Evolutionary conservation across 805 yeast species (phyloP).

Genomic region (Schwanniomyces pseudopolymorphus): DNA sequence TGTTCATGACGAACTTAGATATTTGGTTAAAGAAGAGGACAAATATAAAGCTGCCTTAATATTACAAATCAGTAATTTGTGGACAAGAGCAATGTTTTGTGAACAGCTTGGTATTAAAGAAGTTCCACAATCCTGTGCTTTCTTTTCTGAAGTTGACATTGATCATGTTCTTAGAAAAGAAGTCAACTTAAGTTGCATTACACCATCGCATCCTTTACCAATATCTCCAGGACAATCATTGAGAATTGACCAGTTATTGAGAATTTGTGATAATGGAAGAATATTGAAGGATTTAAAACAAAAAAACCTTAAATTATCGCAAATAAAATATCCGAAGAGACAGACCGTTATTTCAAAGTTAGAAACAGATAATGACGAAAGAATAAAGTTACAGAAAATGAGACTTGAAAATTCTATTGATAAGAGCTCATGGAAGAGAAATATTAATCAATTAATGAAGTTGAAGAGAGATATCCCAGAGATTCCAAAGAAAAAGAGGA

Average conservation of each 20-base stretch:
- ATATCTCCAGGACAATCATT: constrained; percentile 80
- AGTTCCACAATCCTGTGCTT: constrained; percentile 93
- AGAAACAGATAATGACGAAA: constrained; percentile 18
- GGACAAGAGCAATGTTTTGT: constrained; percentile 96
- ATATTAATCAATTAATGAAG: constrained; percentile 14
- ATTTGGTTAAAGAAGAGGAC: constrained; percentile 70
- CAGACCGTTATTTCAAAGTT: constrained; percentile 27
- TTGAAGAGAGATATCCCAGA: constrained; percentile 1
- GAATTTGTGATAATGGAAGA: constrained; percentile 23
- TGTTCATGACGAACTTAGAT: constrained; percentile 94
- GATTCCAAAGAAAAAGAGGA: not conserved
- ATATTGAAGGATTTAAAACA: constrained; percentile 8
- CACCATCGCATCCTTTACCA: constrained; percentile 77
- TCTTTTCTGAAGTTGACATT: constrained; percentile 90
- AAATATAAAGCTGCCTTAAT: constrained; percentile 76
- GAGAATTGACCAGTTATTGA: constrained; percentile 55
- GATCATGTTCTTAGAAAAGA: constrained; percentile 89
- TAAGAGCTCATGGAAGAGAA: constrained; percentile 24
- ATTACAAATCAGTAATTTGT: constrained; percentile 82
- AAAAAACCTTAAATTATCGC: constrained; percentile 3
- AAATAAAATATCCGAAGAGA: constrained; percentile 15
- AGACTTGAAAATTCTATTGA: constrained; percentile 27
- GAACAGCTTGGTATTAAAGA: constrained; percentile 88
- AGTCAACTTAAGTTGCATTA: constrained; percentile 85
- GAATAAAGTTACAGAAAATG: constrained; percentile 19